These are phyloP conservation scores for Lentinula aciculospora DNA, from an alignment of 768 basidiomycete genomes.

Conservation along the genomic window DNA sequence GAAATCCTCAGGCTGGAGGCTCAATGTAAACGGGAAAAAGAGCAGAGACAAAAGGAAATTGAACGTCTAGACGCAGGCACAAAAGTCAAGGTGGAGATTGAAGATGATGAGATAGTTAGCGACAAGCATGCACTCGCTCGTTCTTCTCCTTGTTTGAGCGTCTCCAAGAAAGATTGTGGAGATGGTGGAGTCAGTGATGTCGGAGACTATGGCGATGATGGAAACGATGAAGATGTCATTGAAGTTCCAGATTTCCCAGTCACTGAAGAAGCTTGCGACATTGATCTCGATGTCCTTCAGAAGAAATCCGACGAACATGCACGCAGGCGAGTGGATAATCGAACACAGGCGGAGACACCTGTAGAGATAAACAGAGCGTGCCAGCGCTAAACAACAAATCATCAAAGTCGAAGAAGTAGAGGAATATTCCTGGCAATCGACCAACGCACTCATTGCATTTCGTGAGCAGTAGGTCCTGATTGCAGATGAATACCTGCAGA, in stretches of 20 bases:
- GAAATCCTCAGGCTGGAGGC: conserved; percentile 15
- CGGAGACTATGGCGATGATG: not conserved
- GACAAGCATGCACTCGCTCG: not conserved
- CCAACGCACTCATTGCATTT: conserved; percentile 17
- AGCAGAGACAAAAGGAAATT: conserved; percentile 13
- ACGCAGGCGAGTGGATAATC: too few species aligned
- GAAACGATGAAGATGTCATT: conserved; percentile 1
- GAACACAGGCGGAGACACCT: not conserved
- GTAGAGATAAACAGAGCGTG: not conserved
- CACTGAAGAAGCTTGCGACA: conserved; percentile 10
- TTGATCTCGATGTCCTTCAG: conserved; percentile 13
- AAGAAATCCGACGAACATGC: conserved; percentile 12
- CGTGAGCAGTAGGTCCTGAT: conserved; percentile 17
- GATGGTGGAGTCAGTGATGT: not conserved
- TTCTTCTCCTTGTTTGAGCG: conserved; percentile 8
- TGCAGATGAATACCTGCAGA: conserved; percentile 20
- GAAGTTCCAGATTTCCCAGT: conserved; percentile 6
- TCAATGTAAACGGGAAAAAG: conserved; percentile 15
- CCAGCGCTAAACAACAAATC: too few species aligned
- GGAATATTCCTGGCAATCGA: conserved; percentile 18
- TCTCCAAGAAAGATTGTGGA: conserved; percentile 12
- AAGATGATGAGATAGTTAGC: conserved; percentile 10
- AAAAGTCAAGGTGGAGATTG: conserved; percentile 14
- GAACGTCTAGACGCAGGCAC: conserved; percentile 10
- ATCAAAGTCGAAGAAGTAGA: conserved; percentile 14